phyloP scores from a whole-genome alignment of 2,329 filamentous ascomycete species.

The Penicillium palitans region DNA sequence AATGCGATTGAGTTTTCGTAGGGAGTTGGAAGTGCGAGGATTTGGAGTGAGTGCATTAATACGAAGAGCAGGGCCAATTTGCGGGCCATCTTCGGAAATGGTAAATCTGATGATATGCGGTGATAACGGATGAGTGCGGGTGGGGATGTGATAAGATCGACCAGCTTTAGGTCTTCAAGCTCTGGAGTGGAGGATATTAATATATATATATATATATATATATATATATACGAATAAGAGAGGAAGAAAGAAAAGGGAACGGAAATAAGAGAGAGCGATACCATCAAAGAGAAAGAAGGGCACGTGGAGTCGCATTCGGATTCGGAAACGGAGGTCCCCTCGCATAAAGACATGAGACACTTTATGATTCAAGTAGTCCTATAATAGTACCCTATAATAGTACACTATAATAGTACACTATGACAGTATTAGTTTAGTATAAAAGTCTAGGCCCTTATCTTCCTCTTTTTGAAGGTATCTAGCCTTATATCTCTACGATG shows the following conservation, averaged over 20 bases:
- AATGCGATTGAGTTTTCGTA: not conserved
- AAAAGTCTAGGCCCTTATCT: not conserved
- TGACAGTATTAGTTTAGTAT: not conserved
- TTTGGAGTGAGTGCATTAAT: not conserved
- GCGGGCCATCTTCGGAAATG: not conserved
- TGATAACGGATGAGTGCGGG: not conserved
- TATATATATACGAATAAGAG: no score
- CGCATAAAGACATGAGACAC: not conserved
- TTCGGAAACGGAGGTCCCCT: not conserved
- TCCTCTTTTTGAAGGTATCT: not conserved
- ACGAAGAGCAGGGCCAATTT: slow-evolving; percentile 2
- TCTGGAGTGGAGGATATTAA: no score
- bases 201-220: no score
- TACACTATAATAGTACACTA: no score
- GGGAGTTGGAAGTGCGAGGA: not conserved
- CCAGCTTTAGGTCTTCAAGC: no score
- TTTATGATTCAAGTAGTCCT: no score
- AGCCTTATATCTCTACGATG: not conserved
- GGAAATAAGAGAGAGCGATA: not conserved
- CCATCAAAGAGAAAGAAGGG: not conserved
- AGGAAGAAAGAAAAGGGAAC: not conserved
- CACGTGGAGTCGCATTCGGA: not conserved
- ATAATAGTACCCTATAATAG: no score
- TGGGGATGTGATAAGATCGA: not conserved
- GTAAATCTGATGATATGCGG: not conserved